A percentile compares a stretch with the other conserved stretches of the same genome.
Conservation (phyloP, 2,329 filamentous ascomycete genomes). For the Alternaria sp. region DNA sequence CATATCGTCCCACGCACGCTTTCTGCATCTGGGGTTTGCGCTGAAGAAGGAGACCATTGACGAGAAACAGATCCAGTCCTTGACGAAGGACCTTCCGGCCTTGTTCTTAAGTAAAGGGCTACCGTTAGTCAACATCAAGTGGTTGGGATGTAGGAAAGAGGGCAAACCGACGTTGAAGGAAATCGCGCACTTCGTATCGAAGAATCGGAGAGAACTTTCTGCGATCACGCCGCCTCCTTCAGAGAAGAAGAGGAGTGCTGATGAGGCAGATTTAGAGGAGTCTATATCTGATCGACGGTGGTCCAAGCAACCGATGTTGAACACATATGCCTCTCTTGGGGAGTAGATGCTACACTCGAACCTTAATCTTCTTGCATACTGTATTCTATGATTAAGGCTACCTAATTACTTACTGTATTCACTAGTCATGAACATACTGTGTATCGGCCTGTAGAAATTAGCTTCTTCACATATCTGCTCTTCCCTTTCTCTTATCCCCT, state of each 20-base stretch:
- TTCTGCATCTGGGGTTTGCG: slow-evolving; percentile 11
- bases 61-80: neutral
- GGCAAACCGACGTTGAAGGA: neutral
- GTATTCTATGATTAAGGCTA: neutral
- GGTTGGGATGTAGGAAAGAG: neutral
- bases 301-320: neutral
- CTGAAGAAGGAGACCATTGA: neutral
- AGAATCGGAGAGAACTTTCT: neutral
- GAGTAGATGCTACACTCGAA: neutral
- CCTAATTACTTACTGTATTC: neutral
- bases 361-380: neutral
- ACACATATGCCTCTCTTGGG: neutral
- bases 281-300: neutral
- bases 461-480: neutral
- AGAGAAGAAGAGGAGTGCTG: neutral
- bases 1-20: slow-evolving; percentile 3
- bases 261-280: neutral
- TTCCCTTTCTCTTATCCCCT: neutral
- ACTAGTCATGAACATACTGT: neutral
- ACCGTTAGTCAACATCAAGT: neutral
- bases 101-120: neutral
- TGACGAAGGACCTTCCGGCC: neutral
- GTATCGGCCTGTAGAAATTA: neutral
- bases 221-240: neutral
- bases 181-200: neutral